phyloP scores from a whole-genome alignment of 2,329 filamentous ascomycete species.

The Proliferodiscus dingleyae region DNA sequence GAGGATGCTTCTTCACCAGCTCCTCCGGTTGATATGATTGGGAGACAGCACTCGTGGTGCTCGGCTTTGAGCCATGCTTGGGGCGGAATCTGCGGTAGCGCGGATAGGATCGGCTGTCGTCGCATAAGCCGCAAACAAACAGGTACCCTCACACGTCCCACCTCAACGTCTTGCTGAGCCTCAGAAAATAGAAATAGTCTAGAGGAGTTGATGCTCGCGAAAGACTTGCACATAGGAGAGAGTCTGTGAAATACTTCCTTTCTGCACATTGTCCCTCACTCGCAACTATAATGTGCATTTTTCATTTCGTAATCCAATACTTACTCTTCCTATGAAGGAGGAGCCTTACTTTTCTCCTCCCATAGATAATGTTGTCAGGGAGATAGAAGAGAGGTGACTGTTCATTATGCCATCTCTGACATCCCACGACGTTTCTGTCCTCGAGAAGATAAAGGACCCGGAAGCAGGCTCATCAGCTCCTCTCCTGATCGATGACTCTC shows the following conservation, averaged over 20 bases:
- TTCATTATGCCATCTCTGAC: conserved; percentile 49
- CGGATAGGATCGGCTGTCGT: conserved; percentile 5
- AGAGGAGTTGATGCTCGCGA: too few species aligned
- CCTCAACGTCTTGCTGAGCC: too few species aligned
- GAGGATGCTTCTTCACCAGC: background rate
- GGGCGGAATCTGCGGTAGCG: conserved; percentile 2
- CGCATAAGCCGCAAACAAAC: conserved; percentile 10
- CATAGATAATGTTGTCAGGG: background rate
- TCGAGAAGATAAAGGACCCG: conserved; percentile 63
- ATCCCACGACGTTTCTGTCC: conserved; percentile 54
- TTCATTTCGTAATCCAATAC: too few species aligned
- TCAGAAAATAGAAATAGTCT: too few species aligned
- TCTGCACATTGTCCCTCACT: too few species aligned
- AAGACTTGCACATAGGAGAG: too few species aligned
- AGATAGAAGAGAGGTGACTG: background rate
- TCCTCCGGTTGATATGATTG: background rate
- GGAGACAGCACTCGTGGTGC: background rate
- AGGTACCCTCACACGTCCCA: too few species aligned
- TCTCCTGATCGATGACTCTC: conserved; percentile 46
- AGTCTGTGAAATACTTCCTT: too few species aligned
- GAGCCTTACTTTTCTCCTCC: too few species aligned
- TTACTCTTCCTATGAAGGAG: too few species aligned
- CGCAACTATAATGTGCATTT: too few species aligned
- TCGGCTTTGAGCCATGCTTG: background rate
- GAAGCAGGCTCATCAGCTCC: conserved; percentile 54